phyloP scores from a whole-genome alignment of 1,284 basidiomycete genomes.

The Ganoderma leucocontextum region DNA sequence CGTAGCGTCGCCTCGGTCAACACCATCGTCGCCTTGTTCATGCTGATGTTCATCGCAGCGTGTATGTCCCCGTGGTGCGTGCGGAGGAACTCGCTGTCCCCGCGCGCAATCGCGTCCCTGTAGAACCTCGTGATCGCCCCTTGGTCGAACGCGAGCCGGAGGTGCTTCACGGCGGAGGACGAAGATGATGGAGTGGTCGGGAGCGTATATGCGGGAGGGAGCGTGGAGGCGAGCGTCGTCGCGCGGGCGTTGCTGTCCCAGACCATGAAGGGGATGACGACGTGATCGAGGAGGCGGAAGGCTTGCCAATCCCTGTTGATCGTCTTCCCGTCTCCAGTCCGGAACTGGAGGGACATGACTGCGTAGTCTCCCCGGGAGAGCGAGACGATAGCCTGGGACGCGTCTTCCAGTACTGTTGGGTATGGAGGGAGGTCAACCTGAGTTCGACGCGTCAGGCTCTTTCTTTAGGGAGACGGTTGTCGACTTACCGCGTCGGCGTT shows the following conservation, averaged over 20 bases:
- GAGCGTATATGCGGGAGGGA: background rate
- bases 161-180: background rate
- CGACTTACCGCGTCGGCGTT: conserved; percentile 2
- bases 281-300: conserved; percentile 6
- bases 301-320: background rate
- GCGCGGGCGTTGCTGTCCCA: background rate
- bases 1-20: conserved; percentile 21
- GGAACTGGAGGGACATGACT: conserved; percentile 10
- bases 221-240: background rate
- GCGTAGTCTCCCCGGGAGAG: conserved; percentile 7
- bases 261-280: conserved; percentile 2
- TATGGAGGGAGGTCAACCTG: background rate
- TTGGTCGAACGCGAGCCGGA: background rate
- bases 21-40: conserved; percentile 3
- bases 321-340: conserved; percentile 12
- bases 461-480: background rate
- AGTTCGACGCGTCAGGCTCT: background rate
- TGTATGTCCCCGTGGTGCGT: background rate
- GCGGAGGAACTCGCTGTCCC: background rate
- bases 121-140: background rate
- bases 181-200: background rate
- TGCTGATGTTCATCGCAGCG: background rate
- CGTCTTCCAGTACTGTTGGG: conserved; percentile 2
- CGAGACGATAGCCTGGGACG: background rate
- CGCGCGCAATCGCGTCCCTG: background rate